These are phyloP conservation scores for Coemansia aciculifera DNA, from an alignment of 192 early-diverging fungal genomes.

Conservation along the genomic window DNA sequence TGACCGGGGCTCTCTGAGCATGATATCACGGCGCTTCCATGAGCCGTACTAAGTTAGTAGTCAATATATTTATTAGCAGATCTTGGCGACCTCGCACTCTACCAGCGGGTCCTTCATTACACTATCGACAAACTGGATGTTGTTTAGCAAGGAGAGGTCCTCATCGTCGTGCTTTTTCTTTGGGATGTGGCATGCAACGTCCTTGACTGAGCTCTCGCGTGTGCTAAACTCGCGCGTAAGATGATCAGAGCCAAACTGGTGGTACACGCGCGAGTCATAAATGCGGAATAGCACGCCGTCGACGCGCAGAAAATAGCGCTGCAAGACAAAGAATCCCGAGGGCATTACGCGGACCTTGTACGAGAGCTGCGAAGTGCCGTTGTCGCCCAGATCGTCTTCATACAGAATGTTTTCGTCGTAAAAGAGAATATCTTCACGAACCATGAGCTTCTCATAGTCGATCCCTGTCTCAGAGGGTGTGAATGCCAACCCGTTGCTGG, in stretches of 20 bases:
- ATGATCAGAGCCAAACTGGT: conserved; percentile 71
- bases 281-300: conserved; percentile 91
- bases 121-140: conserved; percentile 49
- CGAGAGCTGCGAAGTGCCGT: conserved; percentile 79
- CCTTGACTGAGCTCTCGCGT: conserved; percentile 65
- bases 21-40: conserved; percentile 36
- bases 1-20: conserved; percentile 27
- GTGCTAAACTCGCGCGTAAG: conserved; percentile 73
- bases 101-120: conserved; percentile 31
- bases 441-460: conserved; percentile 73
- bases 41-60: conserved; percentile 27
- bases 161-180: conserved; percentile 48
- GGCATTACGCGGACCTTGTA: conserved; percentile 94
- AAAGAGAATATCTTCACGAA: conserved; percentile 85
- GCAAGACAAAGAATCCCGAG: conserved; percentile 81
- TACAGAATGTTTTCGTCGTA: conserved; percentile 93
- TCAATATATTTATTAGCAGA: conserved; percentile 11
- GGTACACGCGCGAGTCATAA: conserved; percentile 89
- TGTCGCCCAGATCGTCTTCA: conserved; percentile 97
- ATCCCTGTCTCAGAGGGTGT: conserved; percentile 57
- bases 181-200: conserved; percentile 43
- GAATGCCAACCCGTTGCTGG: conserved; percentile 21
- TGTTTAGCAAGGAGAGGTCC: conserved; percentile 51
- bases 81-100: conserved; percentile 35
- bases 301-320: conserved; percentile 88